Percentiles rank a stretch among this genome's conserved stretches.
Evolutionary conservation across 306 rosid species (phyloP).

Genomic region (Mucuna pruriens): DNA sequence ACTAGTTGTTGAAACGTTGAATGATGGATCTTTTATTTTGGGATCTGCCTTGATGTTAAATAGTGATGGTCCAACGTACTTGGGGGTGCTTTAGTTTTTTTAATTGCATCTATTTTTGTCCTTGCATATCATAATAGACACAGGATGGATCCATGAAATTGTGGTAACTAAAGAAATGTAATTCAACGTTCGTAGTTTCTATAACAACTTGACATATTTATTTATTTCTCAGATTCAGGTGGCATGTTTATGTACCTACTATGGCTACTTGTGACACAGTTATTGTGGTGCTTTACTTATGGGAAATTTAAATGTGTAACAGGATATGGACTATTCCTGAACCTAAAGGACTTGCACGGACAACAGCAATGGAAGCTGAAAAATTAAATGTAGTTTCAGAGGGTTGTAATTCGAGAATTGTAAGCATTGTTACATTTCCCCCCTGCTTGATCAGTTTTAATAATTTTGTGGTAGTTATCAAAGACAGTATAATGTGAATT

Average conservation of each 20-base stretch:
- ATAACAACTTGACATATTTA: slow-evolving; percentile 29
- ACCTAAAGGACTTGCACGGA: slow-evolving; percentile 61
- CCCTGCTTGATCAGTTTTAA: not conserved
- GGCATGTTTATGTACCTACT: not conserved
- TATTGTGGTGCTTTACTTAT: slow-evolving; percentile 17
- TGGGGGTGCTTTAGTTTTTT: slow-evolving; percentile 31
- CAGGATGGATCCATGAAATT: slow-evolving; percentile 19
- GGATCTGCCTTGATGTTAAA: slow-evolving; percentile 35
- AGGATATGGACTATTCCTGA: slow-evolving; percentile 93
- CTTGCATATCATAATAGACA: slow-evolving; percentile 5
- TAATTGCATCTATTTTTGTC: slow-evolving; percentile 14
- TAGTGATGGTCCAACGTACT: slow-evolving; percentile 32
- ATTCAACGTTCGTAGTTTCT: slow-evolving; percentile 1
- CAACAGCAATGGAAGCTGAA: slow-evolving; percentile 73
- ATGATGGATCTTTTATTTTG: slow-evolving; percentile 25
- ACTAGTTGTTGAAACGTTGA: slow-evolving; percentile 42
- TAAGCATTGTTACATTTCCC: slow-evolving; percentile 43
- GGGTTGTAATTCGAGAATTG: slow-evolving; percentile 78
- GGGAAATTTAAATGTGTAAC: slow-evolving; percentile 33
- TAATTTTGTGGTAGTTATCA: not conserved
- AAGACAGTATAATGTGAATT: not conserved
- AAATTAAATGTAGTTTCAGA: slow-evolving; percentile 77
- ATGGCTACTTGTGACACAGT: not conserved
- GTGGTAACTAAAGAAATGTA: slow-evolving; percentile 8
- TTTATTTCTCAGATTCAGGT: slow-evolving; percentile 18